A percentile compares a stretch with the other conserved stretches of the same genome.
phyloP scores from a whole-genome alignment of 148 eudicot genomes.

The Beta vulgaris region DNA sequence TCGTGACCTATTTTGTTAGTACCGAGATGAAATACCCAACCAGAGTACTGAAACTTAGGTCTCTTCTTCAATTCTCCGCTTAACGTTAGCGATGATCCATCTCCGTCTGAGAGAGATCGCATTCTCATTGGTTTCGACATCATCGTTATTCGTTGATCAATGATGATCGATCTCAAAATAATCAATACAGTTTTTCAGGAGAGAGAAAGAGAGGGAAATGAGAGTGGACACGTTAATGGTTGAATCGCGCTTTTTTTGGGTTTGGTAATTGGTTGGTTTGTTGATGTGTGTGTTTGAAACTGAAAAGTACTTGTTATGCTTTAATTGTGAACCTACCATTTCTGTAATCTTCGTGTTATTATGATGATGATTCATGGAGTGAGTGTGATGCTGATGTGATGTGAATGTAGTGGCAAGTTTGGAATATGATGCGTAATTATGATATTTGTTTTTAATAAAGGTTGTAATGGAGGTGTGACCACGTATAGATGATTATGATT shows the following conservation, averaged over 20 bases:
- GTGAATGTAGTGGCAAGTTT: no score
- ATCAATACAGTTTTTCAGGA: not conserved
- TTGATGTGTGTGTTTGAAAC: not conserved
- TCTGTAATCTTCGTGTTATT: no score
- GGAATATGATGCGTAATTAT: no score
- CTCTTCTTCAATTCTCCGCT: conserved; percentile 30
- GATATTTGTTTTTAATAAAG: no score
- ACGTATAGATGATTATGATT: no score
- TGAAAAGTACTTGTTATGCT: no score
- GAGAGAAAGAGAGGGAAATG: not conserved
- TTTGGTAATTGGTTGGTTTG: not conserved
- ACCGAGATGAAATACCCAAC: conserved; percentile 90
- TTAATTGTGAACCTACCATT: not conserved
- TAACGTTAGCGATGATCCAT: conserved; percentile 19
- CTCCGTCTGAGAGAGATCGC: conserved; percentile 30
- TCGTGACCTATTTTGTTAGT: conserved; percentile 74
- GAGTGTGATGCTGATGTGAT: no score
- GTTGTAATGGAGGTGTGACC: no score
- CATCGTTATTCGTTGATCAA: no score
- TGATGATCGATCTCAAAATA: not conserved
- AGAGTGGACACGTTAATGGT: not conserved
- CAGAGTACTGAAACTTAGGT: conserved; percentile 54
- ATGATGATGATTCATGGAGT: no score
- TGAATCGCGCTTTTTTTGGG: not conserved
- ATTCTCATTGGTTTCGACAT: not conserved